Base-by-base conservation (phyloP, 495 filamentous ascomycete genomes). In the Aspergillus bertholletiae region DNA sequence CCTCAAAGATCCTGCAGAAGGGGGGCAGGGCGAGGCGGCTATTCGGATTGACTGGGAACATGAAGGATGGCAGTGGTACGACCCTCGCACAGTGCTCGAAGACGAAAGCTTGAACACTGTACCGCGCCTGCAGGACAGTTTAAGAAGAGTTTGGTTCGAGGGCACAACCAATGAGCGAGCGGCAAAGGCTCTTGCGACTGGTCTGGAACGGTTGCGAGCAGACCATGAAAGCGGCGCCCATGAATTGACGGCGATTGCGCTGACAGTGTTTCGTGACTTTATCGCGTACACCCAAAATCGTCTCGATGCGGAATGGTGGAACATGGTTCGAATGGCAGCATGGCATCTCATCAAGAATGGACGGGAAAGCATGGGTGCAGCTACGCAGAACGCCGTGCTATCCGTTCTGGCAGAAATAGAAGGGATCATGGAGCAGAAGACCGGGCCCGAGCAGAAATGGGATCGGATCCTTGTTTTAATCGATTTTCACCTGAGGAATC, bases 301-400 rank as follows among this genome's bases (percentile, higher is more conserved):
- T 6, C 46, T 70, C 12, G 48, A 56, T 21, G 24, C 37, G 1
- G 53, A 62, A 12, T 84, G 81, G 78, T 87, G 85, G 84, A 60
- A 58, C 3, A 71, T 70, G 6, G 56, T 85, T 13, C 73, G 82
- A 21, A 75, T 80, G 70, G 76, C 72, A 23, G 82, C 77, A 2
- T 89, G 84, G 84, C 84, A 88, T 63, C 57, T 88, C 1, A 80
- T 76, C 61, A 82, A 83, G 51, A 82, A 85, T 51, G 80, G 83
- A 0, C 77, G 83, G 15, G 78, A 82, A 52, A 86, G 80, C 58
- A 87, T 88, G 84, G 77, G 79, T 3, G 74, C 83, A 0, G 79
- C 83, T 1, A 86, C 83, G 18, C 65, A 79, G 46, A 78, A 74
- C 27, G 78, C 72, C 0, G 35, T 85, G 24, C 56, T 85, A 1